These are phyloP conservation scores for Metschnikowia corniflorae DNA, from an alignment of 805 yeast species.

Conservation along the genomic window DNA sequence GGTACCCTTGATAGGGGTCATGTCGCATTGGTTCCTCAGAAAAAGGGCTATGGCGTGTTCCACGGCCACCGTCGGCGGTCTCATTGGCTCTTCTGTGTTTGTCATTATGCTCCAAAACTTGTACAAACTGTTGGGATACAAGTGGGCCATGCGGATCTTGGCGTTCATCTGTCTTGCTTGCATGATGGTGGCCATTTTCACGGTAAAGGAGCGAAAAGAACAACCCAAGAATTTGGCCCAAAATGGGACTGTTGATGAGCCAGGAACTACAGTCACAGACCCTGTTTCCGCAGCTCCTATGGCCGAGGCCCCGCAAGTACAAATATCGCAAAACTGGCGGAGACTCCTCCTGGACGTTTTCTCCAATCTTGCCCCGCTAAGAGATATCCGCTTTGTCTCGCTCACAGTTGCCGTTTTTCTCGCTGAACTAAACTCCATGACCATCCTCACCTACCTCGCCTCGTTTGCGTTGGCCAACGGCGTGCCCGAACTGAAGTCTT, in stretches of 20 bases:
- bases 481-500: conserved; percentile 40
- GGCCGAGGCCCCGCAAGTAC: not conserved
- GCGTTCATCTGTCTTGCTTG: conserved; percentile 45
- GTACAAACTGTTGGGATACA: conserved; percentile 46
- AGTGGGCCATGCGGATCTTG: conserved; percentile 50
- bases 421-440: conserved; percentile 46
- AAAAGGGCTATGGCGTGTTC: conserved; percentile 45
- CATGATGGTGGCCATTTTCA: conserved; percentile 12
- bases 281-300: not conserved
- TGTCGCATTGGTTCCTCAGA: conserved; percentile 43
- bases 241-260: not conserved
- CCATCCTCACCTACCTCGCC: conserved; percentile 48
- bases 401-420: conserved; percentile 42
- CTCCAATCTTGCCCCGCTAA: conserved; percentile 25
- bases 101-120: conserved; percentile 52
- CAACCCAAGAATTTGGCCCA: not conserved
- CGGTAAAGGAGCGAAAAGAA: conserved; percentile 9
- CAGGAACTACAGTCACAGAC: not conserved
- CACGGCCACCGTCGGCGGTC: conserved; percentile 47
- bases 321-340: not conserved
- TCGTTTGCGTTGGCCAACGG: conserved; percentile 53
- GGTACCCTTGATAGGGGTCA: conserved; percentile 41
- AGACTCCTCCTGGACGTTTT: not conserved
- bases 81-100: conserved; percentile 51
- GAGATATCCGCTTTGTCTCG: conserved; percentile 42